phyloP scores from a whole-genome alignment of 495 filamentous ascomycete genomes.

The Terfezia claveryi region DNA sequence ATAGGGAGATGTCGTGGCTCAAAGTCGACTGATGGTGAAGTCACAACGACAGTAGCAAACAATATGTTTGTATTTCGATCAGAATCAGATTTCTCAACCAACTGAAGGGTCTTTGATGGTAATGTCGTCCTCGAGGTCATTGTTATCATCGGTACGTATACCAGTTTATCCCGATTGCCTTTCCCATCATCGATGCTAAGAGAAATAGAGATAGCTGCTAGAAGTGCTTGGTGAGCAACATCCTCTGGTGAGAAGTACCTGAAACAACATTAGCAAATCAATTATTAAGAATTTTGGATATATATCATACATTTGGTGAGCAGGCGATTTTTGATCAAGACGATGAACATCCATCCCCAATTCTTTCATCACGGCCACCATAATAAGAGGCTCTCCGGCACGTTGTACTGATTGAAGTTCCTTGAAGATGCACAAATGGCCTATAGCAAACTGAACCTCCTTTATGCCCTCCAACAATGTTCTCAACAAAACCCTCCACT shows the following conservation, averaged over 20 bases:
- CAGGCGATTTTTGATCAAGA: slow-evolving; percentile 78
- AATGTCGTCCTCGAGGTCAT: slow-evolving; percentile 87
- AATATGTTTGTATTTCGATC: slow-evolving; percentile 91
- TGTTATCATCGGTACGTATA: slow-evolving; percentile 95
- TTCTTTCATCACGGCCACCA: slow-evolving; percentile 88
- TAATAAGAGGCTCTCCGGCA: slow-evolving; percentile 42
- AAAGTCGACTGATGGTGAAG: slow-evolving; percentile 87
- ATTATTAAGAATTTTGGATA: neutral
- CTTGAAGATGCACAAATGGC: slow-evolving; percentile 72
- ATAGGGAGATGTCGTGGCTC: slow-evolving; percentile 82
- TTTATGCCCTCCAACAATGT: slow-evolving; percentile 82
- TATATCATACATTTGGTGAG: slow-evolving; percentile 56
- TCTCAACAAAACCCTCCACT: slow-evolving; percentile 79
- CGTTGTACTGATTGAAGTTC: slow-evolving; percentile 42
- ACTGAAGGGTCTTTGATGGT: slow-evolving; percentile 79
- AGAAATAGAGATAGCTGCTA: slow-evolving; percentile 78
- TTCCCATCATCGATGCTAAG: slow-evolving; percentile 75
- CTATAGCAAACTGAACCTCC: slow-evolving; percentile 87
- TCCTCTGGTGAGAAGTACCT: slow-evolving; percentile 79
- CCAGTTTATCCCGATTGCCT: slow-evolving; percentile 60
- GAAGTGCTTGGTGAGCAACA: slow-evolving; percentile 81
- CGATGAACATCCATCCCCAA: slow-evolving; percentile 82
- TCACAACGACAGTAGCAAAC: slow-evolving; percentile 86
- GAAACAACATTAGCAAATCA: neutral
- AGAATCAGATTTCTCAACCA: slow-evolving; percentile 50